Evolutionary conservation across 257 asterid genomes (phyloP).

Genomic region (Perilla frutescens): DNA sequence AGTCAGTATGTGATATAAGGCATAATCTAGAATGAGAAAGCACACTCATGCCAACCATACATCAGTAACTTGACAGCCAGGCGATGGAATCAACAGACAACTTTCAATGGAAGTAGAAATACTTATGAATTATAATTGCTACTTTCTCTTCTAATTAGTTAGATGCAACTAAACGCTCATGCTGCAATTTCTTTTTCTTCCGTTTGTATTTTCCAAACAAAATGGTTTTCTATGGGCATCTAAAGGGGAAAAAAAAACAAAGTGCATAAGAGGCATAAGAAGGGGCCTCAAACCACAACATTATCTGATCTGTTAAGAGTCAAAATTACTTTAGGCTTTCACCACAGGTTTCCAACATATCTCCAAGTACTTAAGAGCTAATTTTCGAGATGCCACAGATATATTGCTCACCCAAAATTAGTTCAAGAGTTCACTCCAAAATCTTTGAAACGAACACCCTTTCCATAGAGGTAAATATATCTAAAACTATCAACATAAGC

Average conservation of each 20-base stretch:
- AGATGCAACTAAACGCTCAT: background rate
- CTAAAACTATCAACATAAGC: constrained; percentile 11
- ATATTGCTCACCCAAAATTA: constrained; percentile 2
- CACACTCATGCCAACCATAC: constrained; percentile 4
- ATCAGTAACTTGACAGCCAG: constrained; percentile 14
- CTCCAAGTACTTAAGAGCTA: constrained; percentile 15
- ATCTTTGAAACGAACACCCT: constrained; percentile 5
- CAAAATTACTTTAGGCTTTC: constrained; percentile 9
- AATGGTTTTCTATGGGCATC: background rate
- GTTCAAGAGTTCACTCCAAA: constrained; percentile 22
- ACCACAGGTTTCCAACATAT: constrained; percentile 8
- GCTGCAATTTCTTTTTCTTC: constrained; percentile 5
- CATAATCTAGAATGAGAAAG: constrained; percentile 12
- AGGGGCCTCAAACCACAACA: constrained; percentile 8
- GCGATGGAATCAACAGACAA: constrained; percentile 14
- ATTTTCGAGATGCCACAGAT: background rate
- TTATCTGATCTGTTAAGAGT: constrained; percentile 10
- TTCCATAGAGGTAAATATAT: constrained; percentile 19
- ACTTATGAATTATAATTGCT: background rate
- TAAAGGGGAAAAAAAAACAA: background rate
- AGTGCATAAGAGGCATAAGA: background rate
- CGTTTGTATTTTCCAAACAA: constrained; percentile 1
- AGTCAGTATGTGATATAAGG: background rate
- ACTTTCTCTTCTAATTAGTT: background rate
- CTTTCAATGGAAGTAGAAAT: constrained; percentile 3